Evolutionary conservation across 106 monocot species (phyloP).

Genomic region (Agapanthus africanus): DNA sequence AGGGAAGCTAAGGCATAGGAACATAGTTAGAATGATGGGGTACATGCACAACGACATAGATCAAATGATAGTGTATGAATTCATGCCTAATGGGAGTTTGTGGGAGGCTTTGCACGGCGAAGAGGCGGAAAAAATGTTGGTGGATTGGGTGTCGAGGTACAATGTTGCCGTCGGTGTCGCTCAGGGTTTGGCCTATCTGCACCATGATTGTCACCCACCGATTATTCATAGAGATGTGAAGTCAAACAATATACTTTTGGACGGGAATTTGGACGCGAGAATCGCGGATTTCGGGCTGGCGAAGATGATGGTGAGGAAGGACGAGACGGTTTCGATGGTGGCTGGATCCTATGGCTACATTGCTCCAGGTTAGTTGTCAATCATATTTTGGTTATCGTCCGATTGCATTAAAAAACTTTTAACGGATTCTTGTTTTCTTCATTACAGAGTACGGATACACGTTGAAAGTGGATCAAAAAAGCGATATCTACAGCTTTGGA

Average conservation of each 20-base stretch:
- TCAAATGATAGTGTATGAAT: conserved; percentile 78
- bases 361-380: conserved; percentile 60
- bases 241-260: conserved; percentile 74
- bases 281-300: conserved; percentile 90
- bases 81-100: conserved; percentile 77
- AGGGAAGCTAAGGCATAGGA: conserved; percentile 74
- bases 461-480: conserved; percentile 78
- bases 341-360: conserved; percentile 93
- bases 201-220: conserved; percentile 81
- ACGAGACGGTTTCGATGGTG: conserved; percentile 63
- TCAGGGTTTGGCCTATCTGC: conserved; percentile 79
- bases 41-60: conserved; percentile 76
- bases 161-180: conserved; percentile 73
- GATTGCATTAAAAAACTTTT: background rate
- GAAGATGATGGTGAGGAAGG: conserved; percentile 40
- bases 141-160: conserved; percentile 85
- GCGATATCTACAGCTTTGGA: conserved; percentile 84
- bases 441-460: conserved; percentile 70
- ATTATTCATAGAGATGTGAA: conserved; percentile 90
- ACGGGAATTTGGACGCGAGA: conserved; percentile 56
- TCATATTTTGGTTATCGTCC: background rate
- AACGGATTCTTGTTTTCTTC: background rate
- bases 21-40: conserved; percentile 72
- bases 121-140: conserved; percentile 25
- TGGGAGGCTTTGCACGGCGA: conserved; percentile 80